Percentiles rank a stretch among this genome's conserved stretches.
Conservation (phyloP, 257 asterid species). For the Solanum chilense region DNA sequence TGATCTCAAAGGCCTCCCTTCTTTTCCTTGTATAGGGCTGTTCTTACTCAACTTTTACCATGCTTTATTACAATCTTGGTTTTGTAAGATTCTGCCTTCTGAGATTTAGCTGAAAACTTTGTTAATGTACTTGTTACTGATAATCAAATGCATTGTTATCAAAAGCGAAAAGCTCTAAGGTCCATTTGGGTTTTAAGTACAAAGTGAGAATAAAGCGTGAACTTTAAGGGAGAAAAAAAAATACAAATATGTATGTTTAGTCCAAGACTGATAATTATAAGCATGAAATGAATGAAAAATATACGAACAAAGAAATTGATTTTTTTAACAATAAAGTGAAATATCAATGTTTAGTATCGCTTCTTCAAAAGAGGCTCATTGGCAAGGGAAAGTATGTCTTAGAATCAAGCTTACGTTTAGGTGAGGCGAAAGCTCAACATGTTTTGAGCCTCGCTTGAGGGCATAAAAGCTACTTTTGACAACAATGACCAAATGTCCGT, state of each 20-base stretch:
- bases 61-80: neutral
- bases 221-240: neutral
- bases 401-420: too few relatives aligned
- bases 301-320: neutral
- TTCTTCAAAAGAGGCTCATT: neutral
- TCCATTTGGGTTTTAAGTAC: neutral
- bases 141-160: neutral
- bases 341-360: neutral
- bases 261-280: neutral
- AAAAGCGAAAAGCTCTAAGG: neutral
- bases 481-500: neutral
- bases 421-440: neutral
- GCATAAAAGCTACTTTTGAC: neutral
- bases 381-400: neutral
- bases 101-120: neutral
- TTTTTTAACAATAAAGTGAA: neutral
- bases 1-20: neutral
- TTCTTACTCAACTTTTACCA: neutral
- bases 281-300: neutral
- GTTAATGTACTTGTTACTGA: neutral
- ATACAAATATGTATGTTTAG: neutral
- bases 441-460: neutral
- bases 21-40: neutral
- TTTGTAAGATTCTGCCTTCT: neutral
- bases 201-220: neutral